Conservation (phyloP, 805 yeast genomes). For the Candida methanosorbosa region DNA sequence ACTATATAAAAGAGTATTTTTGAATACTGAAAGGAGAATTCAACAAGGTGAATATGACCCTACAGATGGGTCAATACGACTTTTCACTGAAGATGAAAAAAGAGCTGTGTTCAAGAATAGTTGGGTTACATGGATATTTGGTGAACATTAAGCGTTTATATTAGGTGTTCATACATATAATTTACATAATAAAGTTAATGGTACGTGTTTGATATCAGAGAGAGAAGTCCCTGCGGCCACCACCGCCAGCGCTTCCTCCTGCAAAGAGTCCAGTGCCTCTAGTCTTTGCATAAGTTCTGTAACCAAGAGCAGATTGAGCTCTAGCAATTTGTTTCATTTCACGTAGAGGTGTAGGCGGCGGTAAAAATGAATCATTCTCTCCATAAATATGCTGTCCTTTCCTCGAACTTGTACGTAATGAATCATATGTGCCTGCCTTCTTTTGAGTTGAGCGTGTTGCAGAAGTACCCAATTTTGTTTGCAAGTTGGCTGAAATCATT, state of each 20-base stretch:
- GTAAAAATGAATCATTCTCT: background rate
- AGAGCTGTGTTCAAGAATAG: slow-evolving; percentile 25
- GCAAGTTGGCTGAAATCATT: slow-evolving; percentile 2
- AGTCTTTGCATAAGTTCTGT: background rate
- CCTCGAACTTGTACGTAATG: background rate
- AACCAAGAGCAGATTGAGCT: slow-evolving; percentile 13
- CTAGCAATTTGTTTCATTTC: slow-evolving; percentile 13
- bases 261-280: no score
- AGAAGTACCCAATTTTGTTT: slow-evolving; percentile 1
- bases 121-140: slow-evolving; percentile 34
- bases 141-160: slow-evolving; percentile 36
- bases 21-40: slow-evolving; percentile 32
- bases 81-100: slow-evolving; percentile 34
- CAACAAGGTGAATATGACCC: slow-evolving; percentile 38
- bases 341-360: slow-evolving; percentile 13
- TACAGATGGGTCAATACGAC: slow-evolving; percentile 34
- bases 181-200: background rate
- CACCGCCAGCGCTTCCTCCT: background rate
- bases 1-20: slow-evolving; percentile 23
- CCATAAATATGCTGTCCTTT: no score
- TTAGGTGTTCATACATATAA: slow-evolving; percentile 3
- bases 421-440: background rate
- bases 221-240: background rate
- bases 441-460: background rate
- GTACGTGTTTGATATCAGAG: background rate